Percentiles rank a stretch among this genome's conserved stretches.
Evolutionary conservation across 73 alveolate genomes (phyloP).

Genomic region (Symbiodinium pilosum): DNA sequence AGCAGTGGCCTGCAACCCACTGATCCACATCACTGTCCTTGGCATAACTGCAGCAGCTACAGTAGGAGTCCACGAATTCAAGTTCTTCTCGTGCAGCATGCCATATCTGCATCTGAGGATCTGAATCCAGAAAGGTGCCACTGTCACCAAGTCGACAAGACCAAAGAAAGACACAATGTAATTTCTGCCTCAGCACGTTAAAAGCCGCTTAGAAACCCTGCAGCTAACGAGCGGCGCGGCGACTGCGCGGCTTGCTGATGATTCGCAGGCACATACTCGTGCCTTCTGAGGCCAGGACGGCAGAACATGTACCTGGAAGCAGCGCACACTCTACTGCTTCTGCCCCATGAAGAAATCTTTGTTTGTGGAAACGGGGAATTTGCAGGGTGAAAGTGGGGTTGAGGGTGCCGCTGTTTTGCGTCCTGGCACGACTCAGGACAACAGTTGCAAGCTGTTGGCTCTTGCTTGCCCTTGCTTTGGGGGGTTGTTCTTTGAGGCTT

Average conservation of each 20-base stretch:
- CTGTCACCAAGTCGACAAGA: slow-evolving; percentile 58
- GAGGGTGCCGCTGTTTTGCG: too few species aligned
- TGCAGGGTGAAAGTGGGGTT: too few species aligned
- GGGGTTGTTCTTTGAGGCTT: too few species aligned
- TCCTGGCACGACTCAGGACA: too few species aligned
- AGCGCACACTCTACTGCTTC: too few species aligned
- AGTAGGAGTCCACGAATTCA: background rate
- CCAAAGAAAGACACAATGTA: slow-evolving; percentile 47
- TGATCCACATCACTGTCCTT: slow-evolving; percentile 64
- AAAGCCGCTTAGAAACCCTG: background rate
- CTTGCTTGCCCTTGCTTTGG: too few species aligned
- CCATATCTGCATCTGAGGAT: background rate
- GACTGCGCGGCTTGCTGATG: background rate
- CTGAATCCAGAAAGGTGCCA: slow-evolving; percentile 91
- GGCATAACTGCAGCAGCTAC: background rate
- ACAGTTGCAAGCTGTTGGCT: too few species aligned
- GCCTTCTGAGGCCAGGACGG: background rate
- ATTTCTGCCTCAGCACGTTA: slow-evolving; percentile 25
- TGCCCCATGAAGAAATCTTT: too few species aligned
- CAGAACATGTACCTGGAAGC: slow-evolving; percentile 7
- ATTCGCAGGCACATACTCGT: too few species aligned
- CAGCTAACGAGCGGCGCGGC: background rate
- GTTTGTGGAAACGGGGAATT: background rate
- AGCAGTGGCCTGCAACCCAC: slow-evolving; percentile 89
- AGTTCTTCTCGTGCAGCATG: too few species aligned